Base-by-base conservation (phyloP, 805 yeast genomes). In the Vanderwaltozyma tropicalis region DNA sequence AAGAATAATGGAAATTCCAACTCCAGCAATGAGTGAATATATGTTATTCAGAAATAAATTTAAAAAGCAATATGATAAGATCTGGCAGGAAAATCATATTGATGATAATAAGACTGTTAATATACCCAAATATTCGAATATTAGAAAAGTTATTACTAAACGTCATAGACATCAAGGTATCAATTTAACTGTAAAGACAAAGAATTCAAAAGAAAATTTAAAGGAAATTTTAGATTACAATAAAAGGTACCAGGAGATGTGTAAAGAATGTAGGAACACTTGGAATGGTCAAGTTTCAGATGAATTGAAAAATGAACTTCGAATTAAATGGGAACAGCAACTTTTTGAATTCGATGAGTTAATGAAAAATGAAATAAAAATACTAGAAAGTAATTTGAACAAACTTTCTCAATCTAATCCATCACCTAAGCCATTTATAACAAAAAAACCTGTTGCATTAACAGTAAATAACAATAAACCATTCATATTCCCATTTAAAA, bases 1-100 rank as follows among this genome's bases (percentile, higher is more conserved):
- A 8, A 48, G 42, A 33, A 35, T 44, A 4, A 37, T 53, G 25
- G 53, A 47, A 28, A 39, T 50, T 16, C 48, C 46, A 7, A 44
- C 48, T 9, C 58, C 58, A 2, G 46, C 48, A 3, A 35, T 39
- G 14, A 50, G 53, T 35, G 54, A 46, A 25, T 53, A 53, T 28
- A 41, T 53, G 43, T 25, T 50, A 32, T 53, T 53, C 26, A 37
- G 58, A 38, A 46, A 44, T 20, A 41, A 42, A 24, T 53, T 45
- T 29, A 53, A 50, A 28, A 15, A 31, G n/a, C 39, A 44, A 21
- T 50, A 42, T 37, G 49, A 50, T 14, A 24, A 24, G 13, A 11
- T 24, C 12, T 24, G 27, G n/a, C n/a, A 24, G 12, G n/a, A 24
- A 24, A 21, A 21, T 7, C 6, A 7, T 21, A 10, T 21, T 10